Evolutionary conservation across 1,284 basidiomycete species (phyloP), one percentile per base, ranked within the genome.

Genomic region (Cryptococcus floricola): DNA sequence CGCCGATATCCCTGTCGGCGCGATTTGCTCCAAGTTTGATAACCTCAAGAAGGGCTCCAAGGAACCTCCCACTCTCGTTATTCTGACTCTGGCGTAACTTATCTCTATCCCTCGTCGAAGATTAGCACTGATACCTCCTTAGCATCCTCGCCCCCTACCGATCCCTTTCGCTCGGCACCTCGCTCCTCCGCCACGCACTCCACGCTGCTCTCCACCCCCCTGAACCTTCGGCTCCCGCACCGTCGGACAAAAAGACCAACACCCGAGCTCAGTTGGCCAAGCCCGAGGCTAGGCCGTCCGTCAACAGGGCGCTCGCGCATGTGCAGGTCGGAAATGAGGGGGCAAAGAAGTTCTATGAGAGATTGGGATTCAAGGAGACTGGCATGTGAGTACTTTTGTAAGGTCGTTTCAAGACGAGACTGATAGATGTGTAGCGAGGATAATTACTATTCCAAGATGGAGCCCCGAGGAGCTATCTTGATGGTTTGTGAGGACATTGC

Each of bases 1-100:
- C 56, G 72, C 67, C 28, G 75, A 77, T 61, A 77, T 77, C 53
- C 75, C 75, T 37, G 75, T 77, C 37, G 75, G 75, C 27, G 73
- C 74, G 3, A 65, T 68, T 52, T 70, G 71, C 50, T 68, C 67
- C 45, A 66, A 66, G 39, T 57, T 70, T 37, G 73, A 75, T 12
- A 60, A 65, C 49, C 56, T 65, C n/a, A 51, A 60, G 14, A 69
- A 70, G 41, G 64, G 66, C 10, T 59, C 61, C 18, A 66, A 66
- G 53, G 64, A 59, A 43, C 61, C 60, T 28, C 68, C 67, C 48
- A 75, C 72, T 1, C 58, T 77, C 13, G 68, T 67, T 10, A 74
- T 77, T 18, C 60, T 75, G 28, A 75, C 73, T 13, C 67, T 77
- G 41, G 72, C 74, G 74, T 77, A 57, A 59, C 71, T 68, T 13